phyloP scores from a whole-genome alignment of 192 early-diverging fungal genomes.

The Linnemannia elongata region DNA sequence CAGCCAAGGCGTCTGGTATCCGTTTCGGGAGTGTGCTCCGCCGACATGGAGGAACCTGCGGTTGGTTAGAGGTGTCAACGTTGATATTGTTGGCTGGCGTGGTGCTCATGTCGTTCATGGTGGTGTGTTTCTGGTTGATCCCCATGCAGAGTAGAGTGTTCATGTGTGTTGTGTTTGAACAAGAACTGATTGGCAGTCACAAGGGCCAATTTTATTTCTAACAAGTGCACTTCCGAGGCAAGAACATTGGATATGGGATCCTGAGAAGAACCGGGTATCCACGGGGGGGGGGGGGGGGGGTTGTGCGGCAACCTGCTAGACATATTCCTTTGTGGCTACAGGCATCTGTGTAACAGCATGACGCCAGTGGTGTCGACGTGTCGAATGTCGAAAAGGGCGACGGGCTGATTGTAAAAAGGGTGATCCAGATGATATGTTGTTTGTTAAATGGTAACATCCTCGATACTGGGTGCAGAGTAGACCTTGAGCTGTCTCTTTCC shows the following conservation, averaged over 20 bases:
- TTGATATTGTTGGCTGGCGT: not conserved
- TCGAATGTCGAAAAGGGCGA: not conserved
- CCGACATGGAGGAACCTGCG: not conserved
- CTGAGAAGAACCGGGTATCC: not conserved
- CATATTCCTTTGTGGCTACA: not conserved
- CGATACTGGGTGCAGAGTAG: conserved; percentile 72
- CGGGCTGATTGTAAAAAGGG: not conserved
- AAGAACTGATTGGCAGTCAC: not conserved
- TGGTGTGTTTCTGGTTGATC: not conserved
- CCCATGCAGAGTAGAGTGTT: not conserved
- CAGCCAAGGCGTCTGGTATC: no score
- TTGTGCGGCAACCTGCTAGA: not conserved
- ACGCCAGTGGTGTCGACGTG: not conserved
- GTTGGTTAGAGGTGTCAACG: not conserved
- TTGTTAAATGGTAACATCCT: conserved; percentile 63
- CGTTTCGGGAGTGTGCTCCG: no score
- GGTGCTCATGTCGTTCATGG: not conserved
- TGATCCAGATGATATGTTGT: not conserved
- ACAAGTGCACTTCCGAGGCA: no score
- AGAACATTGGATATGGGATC: not conserved
- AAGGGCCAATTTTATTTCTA: not conserved
- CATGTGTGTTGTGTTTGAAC: not conserved
- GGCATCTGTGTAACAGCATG: not conserved
- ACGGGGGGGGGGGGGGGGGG: no score
- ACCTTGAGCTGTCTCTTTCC: conserved; percentile 74